Percentiles rank a stretch among this genome's conserved stretches.
Evolutionary conservation across 1,284 basidiomycete species (phyloP).

Genomic region (Ustilago shanxiensis): DNA sequence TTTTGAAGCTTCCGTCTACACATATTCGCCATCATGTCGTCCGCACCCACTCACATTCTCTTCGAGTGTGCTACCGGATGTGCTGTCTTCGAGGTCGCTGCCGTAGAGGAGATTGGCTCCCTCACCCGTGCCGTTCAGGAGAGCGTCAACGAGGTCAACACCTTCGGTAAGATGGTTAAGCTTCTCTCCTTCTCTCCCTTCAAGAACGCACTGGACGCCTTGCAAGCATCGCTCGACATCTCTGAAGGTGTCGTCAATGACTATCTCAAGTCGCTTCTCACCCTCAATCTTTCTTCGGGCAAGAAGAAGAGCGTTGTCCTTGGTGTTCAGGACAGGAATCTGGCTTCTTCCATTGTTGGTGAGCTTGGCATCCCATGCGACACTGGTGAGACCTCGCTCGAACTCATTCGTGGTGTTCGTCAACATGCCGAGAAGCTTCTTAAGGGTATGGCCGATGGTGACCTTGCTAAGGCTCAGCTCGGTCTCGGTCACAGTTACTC

Average conservation of each 20-base stretch:
- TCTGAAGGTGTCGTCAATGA: slow-evolving; percentile 94
- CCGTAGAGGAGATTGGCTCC: slow-evolving; percentile 89
- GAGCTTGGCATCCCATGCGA: slow-evolving; percentile 85
- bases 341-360: slow-evolving; percentile 85
- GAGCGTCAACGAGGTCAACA: slow-evolving; percentile 78
- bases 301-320: slow-evolving; percentile 85
- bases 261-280: slow-evolving; percentile 86
- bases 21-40: slow-evolving; percentile 57
- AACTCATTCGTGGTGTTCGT: slow-evolving; percentile 93
- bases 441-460: slow-evolving; percentile 85
- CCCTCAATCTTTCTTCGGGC: slow-evolving; percentile 84
- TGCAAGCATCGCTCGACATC: slow-evolving; percentile 96
- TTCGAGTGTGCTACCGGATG: slow-evolving; percentile 97
- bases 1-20: slow-evolving; percentile 5
- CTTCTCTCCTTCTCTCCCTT: slow-evolving; percentile 94
- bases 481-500: slow-evolving; percentile 98
- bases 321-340: slow-evolving; percentile 83
- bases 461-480: slow-evolving; percentile 87
- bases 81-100: slow-evolving; percentile 90
- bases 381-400: slow-evolving; percentile 85
- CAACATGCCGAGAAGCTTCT: slow-evolving; percentile 92
- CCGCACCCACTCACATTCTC: slow-evolving; percentile 78
- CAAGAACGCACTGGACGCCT: slow-evolving; percentile 92
- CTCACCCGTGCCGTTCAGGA: slow-evolving; percentile 86
- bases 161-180: slow-evolving; percentile 94